Evolutionary conservation across 495 filamentous ascomycete species (phyloP).

Genomic region (Melanomma pulvis-pyrius): DNA sequence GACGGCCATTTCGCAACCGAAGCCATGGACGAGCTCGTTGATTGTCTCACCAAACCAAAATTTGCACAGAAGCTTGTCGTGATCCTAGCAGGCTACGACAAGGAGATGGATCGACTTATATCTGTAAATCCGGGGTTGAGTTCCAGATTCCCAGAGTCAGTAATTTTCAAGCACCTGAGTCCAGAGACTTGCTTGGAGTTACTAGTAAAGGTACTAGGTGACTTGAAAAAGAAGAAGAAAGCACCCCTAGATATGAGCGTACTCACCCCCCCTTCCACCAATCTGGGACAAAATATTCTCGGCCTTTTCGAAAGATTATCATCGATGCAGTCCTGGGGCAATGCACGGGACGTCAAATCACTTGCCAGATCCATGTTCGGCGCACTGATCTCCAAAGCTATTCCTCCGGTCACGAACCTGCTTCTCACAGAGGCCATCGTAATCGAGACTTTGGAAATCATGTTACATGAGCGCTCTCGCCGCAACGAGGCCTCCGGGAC

Average conservation of each 20-base stretch:
- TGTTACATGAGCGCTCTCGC: constrained; percentile 21
- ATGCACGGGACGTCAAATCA: constrained; percentile 66
- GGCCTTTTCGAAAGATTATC: constrained; percentile 50
- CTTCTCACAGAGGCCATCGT: constrained; percentile 19
- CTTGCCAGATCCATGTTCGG: constrained; percentile 58
- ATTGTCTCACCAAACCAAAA: constrained; percentile 64
- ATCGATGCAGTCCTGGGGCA: constrained; percentile 62
- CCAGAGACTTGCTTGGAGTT: constrained; percentile 54
- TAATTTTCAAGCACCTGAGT: constrained; percentile 55
- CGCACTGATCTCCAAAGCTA: constrained; percentile 44
- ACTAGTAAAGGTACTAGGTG: constrained; percentile 25
- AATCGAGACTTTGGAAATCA: constrained; percentile 9
- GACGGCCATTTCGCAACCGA: constrained; percentile 66
- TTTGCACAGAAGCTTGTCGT: constrained; percentile 68
- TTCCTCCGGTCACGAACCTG: constrained; percentile 7
- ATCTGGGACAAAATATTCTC: constrained; percentile 39
- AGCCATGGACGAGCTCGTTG: constrained; percentile 74
- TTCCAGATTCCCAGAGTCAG: constrained; percentile 60
- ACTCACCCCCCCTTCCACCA: constrained; percentile 26
- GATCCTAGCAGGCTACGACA: constrained; percentile 74
- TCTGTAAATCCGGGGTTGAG: constrained; percentile 61
- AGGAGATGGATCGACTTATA: constrained; percentile 73
- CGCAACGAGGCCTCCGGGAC: constrained; percentile 14
- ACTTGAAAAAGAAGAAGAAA: constrained; percentile 24
- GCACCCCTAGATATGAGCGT: constrained; percentile 30